A percentile compares a stretch with the other conserved stretches of the same genome.
phyloP scores from a whole-genome alignment of 345 rosid genomes.

The Raphanus raphanistrum region DNA sequence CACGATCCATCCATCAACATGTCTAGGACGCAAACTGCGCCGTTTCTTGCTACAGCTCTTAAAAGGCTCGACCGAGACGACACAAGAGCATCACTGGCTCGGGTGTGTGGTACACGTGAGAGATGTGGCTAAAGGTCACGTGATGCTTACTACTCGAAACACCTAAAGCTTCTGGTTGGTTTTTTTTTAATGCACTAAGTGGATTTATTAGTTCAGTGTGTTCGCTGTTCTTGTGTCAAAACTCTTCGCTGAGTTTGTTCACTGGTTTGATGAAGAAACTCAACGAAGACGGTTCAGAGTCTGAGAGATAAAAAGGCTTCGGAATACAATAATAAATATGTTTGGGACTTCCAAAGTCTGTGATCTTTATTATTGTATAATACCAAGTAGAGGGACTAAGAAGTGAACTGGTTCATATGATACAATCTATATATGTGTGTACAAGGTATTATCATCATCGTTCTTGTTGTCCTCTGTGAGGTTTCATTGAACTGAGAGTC shows the following conservation, averaged over 20 bases:
- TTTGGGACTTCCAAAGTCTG: not conserved
- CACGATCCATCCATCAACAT: constrained; percentile 68
- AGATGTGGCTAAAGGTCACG: constrained; percentile 70
- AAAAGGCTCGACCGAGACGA: constrained; percentile 58
- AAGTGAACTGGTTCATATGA: not conserved
- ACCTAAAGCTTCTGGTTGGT: constrained; percentile 64
- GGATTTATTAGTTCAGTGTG: constrained; percentile 72
- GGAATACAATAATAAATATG: too few species aligned
- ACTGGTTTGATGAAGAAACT: constrained; percentile 61
- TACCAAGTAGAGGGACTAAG: constrained; percentile 10
- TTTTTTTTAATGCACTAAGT: constrained; percentile 63
- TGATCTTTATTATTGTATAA: constrained; percentile 23
- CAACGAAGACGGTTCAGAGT: constrained; percentile 67
- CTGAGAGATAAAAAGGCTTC: constrained; percentile 57
- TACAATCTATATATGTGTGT: constrained; percentile 12
- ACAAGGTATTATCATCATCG: not conserved
- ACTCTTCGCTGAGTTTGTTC: constrained; percentile 66
- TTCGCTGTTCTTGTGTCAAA: constrained; percentile 56
- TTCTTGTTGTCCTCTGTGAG: not conserved
- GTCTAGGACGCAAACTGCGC: constrained; percentile 80
- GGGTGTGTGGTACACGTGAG: constrained; percentile 80
- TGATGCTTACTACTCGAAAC: constrained; percentile 61
- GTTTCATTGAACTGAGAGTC: constrained; percentile 21
- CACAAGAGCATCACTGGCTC: constrained; percentile 73
- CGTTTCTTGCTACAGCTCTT: constrained; percentile 55